Base-by-base conservation (phyloP, 805 yeast species). In the Myxozyma sirexii region DNA sequence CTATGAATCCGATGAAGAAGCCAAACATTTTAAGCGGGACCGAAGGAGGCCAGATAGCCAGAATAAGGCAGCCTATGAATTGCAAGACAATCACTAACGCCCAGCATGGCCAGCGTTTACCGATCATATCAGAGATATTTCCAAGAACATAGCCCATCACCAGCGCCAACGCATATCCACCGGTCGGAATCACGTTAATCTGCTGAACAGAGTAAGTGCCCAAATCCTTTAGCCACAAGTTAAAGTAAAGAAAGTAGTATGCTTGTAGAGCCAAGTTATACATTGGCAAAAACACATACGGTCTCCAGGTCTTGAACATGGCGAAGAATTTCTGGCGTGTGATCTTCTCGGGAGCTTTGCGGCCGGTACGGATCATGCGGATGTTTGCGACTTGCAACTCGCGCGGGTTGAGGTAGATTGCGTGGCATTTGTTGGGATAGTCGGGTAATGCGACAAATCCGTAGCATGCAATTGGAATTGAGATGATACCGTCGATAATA, bases 381-480 rank as follows among this genome's bases (percentile, higher is more conserved):
- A 56, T 31, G 24, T 49, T 42, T 2, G 59, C 62, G 27, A 60
- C 48, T 15, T 46, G 50, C 4, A 47, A 29, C n/a, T 60, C 61
- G 2, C 56, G 35, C 7, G 37, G 15, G 39, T 31, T 54, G 31
- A 60, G 55, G 33, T 51, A 60, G n/a, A 56, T 31, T 17, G 60
- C 56, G 24, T 33, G 19, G 42, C 57, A 51, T 7, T 38, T 17
- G 52, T 37, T 45, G 6, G 60, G 87, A 21, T 86, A 83, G 41
- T 82, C 84, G 3, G 85, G 86, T 49, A 81, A 75, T 2, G 76
- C 69, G 53, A 78, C 75, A 61, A 75, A 71, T 0, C 79, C 79
- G 4, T 67, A 37, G 4, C 76, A 19, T 5, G 77, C 81, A 41
- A 80, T 69, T 68, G 84, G 75, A 71, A 80, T 64, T 17, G 81